Base-by-base conservation (phyloP, 495 filamentous ascomycete species). In the Sphaerosporella brunnea region DNA sequence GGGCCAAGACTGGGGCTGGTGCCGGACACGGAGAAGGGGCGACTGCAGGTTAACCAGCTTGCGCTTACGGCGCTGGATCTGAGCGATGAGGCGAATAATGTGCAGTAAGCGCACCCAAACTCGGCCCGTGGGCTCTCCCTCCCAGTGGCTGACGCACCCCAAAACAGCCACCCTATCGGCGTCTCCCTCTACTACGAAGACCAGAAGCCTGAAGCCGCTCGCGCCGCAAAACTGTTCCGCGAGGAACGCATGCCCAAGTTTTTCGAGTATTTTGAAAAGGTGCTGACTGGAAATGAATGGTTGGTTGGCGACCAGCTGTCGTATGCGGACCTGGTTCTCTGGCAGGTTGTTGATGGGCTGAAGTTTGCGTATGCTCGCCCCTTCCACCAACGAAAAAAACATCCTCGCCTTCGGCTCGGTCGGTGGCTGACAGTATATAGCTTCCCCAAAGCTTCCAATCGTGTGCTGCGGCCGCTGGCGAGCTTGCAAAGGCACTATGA, bases 271-370 rank as follows among this genome's bases (percentile, higher is more conserved):
- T 81, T 81, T 48, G 68, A 80, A 62, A 59, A 74, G 0, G 73
- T 78, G 38, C 56, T 82, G 8, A 58, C 63, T 36, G 64, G 67
- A n/a, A 70, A 73, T 4, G 23, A 43, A 7, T 80, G 72, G 65
- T 57, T 83, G 0, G 73, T 79, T 30, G 73, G 71, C 0, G 67
- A 64, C 0, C 57, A 63, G 50, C 51, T 83, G 49, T 78, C 73
- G 2, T 77, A 74, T 64, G 79, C 78, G 23, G 79, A 83, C 64
- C 62, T 77, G 43, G 75, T 78, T n/a, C 56, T 82, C 0, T 83
- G 73, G 58, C 78, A 81, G 63, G 67, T 65, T 34, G 43, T 69
- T 26, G 68, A 70, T 56, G 69, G 73, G 11, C 53, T 69, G n/a
- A 63, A 61, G 25, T 79, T 68, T 64, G 71, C 73, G 49, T 32